A percentile compares a stretch with the other conserved stretches of the same genome.
These are phyloP conservation scores for Desmodesmus armatus DNA, from an alignment of 139 green algal species.

Conservation along the genomic window DNA sequence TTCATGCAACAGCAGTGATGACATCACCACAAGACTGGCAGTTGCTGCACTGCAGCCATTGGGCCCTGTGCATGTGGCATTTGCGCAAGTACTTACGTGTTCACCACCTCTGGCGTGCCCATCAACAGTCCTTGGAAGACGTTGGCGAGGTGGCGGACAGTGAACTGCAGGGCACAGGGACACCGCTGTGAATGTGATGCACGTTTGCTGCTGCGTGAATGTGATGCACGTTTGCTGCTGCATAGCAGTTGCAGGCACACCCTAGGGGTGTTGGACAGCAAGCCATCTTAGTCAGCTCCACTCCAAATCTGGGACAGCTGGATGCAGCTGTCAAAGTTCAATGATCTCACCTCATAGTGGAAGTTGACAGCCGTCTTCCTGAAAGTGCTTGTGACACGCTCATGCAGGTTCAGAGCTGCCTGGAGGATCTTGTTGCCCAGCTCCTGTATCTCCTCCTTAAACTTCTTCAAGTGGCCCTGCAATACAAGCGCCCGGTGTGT, in stretches of 20 bases:
- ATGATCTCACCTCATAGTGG: constrained; percentile 89
- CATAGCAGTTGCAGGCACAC: no score
- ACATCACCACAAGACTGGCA: not conserved
- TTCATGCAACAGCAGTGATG: constrained; percentile 17
- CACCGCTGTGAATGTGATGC: no score
- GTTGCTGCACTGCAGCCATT: not conserved
- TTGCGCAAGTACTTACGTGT: no score
- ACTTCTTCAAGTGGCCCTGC: constrained; percentile 81
- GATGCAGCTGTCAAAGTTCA: not conserved
- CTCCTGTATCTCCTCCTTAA: constrained; percentile 78
- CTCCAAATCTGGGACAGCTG: not conserved
- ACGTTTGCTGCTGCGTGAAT: no score
- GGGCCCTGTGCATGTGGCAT: no score
- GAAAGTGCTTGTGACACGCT: constrained; percentile 86
- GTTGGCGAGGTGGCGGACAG: constrained; percentile 86
- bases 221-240: no score
- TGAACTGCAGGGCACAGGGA: constrained; percentile 12
- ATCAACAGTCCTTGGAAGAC: constrained; percentile 93
- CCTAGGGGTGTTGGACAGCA: no score
- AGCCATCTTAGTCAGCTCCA: not conserved
- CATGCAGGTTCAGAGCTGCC: constrained; percentile 87
- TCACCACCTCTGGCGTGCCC: constrained; percentile 69
- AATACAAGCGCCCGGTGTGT: no score
- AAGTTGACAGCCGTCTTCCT: constrained; percentile 94
- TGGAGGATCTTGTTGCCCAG: constrained; percentile 85